Evolutionary conservation across 108 stramenopile species (phyloP), one percentile per base, ranked within the genome.

Genomic region (Pelagomonas calceolata): DNA sequence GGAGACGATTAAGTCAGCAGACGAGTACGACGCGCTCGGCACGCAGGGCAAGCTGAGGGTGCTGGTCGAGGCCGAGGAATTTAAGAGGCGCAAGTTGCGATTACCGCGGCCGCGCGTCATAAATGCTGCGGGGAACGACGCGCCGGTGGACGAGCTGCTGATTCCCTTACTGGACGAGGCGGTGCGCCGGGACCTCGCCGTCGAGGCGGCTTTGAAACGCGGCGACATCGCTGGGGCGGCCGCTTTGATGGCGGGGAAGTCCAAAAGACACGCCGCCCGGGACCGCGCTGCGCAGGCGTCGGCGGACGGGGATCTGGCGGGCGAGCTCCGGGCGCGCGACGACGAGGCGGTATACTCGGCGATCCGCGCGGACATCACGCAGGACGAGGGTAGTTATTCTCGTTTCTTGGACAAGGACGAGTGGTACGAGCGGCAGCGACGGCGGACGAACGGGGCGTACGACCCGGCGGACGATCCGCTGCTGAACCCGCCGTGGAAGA

Each of bases 381-480:
- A 92, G 72, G 89, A 92, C 67, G 87, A 86, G 77, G 88, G 88
- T 0, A 60, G 79, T 7, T 92, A 92, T 76, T 79, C 68, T 34
- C 79, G 84, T 35, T 92, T 86, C 76, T 78, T 95, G 26, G 94
- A 95, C 74, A 78, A 86, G 70, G 94, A 95, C 68, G 88, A 91
- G 43, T 95, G 94, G 94, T 95, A 95, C 72, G 87, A 91, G 68
- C 65, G 85, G 0, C 86, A 90, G 46, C 87, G 90, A 1, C 51
- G 51, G 21, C 51, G 51, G 39, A n/a, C n/a, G n/a, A n/a, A n/a
- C n/a, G n/a, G n/a, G n/a, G n/a, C n/a, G n/a, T n/a, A n/a, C n/a
- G n/a, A n/a, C n/a, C n/a, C n/a, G n/a, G n/a, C n/a, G n/a, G n/a
- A n/a, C n/a, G n/a, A n/a, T n/a, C n/a, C n/a, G n/a, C n/a, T n/a